A percentile compares a stretch with the other conserved stretches of the same genome.
phyloP scores from a whole-genome alignment of 2,329 filamentous ascomycete genomes.

The Corinectria fuckeliana region DNA sequence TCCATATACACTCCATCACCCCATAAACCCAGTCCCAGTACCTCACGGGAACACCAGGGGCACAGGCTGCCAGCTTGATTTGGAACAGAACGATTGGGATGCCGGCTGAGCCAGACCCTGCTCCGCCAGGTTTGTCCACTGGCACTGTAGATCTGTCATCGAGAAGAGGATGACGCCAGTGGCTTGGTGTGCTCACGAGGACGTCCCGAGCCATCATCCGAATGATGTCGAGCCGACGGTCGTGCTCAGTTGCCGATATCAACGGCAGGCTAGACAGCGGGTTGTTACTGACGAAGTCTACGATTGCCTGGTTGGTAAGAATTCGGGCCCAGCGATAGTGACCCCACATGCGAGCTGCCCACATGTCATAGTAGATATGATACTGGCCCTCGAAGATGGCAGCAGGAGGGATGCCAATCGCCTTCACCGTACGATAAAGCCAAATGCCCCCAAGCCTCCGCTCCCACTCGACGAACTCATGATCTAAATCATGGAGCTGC shows the following conservation, averaged over 20 bases:
- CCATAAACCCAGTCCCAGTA: slow-evolving; percentile 54
- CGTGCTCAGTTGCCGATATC: slow-evolving; percentile 40
- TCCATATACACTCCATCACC: slow-evolving; percentile 56
- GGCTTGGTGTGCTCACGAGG: slow-evolving; percentile 54
- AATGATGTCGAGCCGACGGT: slow-evolving; percentile 44
- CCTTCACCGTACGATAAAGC: slow-evolving; percentile 44
- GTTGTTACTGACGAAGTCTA: slow-evolving; percentile 47
- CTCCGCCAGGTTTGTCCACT: slow-evolving; percentile 46
- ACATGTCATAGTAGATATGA: slow-evolving; percentile 62
- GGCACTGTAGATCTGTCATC: slow-evolving; percentile 44
- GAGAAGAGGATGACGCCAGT: slow-evolving; percentile 59
- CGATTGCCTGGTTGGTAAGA: slow-evolving; percentile 57
- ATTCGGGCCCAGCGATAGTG: slow-evolving; percentile 66
- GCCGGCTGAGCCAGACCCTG: slow-evolving; percentile 55
- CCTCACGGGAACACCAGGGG: slow-evolving; percentile 50
- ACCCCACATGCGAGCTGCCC: slow-evolving; percentile 62
- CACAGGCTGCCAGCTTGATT: slow-evolving; percentile 54
- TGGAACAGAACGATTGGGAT: slow-evolving; percentile 58
- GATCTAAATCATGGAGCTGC: slow-evolving; percentile 50
- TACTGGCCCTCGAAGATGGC: slow-evolving; percentile 60
- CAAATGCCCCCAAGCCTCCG: slow-evolving; percentile 44
- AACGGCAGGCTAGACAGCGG: slow-evolving; percentile 47
- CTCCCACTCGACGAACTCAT: slow-evolving; percentile 50
- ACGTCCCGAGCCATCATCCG: slow-evolving; percentile 50
- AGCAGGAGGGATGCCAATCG: slow-evolving; percentile 43